Percentiles rank a stretch among this genome's conserved stretches.
Evolutionary conservation across 805 yeast genomes (phyloP).

Genomic region (Saccharomycopsis fodiens): DNA sequence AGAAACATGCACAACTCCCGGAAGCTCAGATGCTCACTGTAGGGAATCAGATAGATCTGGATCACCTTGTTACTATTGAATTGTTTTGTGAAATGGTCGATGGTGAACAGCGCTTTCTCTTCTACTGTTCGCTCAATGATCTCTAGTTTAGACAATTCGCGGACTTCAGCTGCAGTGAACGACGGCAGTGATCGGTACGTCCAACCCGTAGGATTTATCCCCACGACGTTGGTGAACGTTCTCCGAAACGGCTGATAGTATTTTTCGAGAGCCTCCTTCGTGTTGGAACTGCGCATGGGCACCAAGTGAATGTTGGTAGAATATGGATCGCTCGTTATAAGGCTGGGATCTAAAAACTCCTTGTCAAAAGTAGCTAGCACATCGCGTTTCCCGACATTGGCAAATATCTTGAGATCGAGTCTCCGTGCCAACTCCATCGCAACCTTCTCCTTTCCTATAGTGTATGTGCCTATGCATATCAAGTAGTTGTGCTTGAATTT

Average conservation of each 20-base stretch:
- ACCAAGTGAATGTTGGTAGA: conserved; percentile 63
- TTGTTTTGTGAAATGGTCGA: conserved; percentile 27
- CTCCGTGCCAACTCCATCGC: conserved; percentile 58
- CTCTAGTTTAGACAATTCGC: conserved; percentile 16
- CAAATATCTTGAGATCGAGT: conserved; percentile 46
- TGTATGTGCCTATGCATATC: conserved; percentile 76
- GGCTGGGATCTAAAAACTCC: conserved; percentile 19
- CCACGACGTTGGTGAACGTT: conserved; percentile 56
- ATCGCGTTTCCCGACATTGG: conserved; percentile 39
- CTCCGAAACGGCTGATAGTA: conserved; percentile 42
- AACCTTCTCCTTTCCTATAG: conserved; percentile 86
- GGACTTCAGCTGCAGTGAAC: conserved; percentile 7
- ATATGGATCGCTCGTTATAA: conserved; percentile 36
- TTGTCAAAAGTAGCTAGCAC: conserved; percentile 38
- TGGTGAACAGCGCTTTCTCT: conserved; percentile 14
- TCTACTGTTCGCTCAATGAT: conserved; percentile 9
- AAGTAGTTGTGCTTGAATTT: conserved; percentile 32
- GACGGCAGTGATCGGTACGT: conserved; percentile 34
- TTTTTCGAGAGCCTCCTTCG: conserved; percentile 27
- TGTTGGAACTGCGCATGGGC: conserved; percentile 39
- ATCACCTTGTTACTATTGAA: conserved; percentile 29
- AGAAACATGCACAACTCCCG: conserved; percentile 68
- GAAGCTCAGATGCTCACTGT: conserved; percentile 90
- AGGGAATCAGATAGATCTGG: conserved; percentile 64
- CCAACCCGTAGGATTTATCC: conserved; percentile 90